These are phyloP conservation scores for Pleurotus ostreatus DNA, from an alignment of 768 basidiomycete genomes.

Conservation along the genomic window DNA sequence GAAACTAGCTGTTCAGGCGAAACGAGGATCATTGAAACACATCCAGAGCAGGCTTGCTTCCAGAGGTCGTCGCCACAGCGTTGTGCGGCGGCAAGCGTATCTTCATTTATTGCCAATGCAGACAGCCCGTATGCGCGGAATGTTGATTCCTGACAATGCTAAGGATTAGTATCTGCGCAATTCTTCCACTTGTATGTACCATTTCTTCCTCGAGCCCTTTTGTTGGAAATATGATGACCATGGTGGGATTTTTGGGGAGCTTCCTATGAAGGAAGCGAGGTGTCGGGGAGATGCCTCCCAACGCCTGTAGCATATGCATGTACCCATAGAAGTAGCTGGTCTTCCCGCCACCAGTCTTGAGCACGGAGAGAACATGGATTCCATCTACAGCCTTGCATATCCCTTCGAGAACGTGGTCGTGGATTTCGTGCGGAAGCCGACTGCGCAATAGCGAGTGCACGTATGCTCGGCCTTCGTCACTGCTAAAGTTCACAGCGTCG, in stretches of 20 bases:
- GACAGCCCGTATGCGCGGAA: constrained; percentile 13
- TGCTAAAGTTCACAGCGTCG: too few species aligned
- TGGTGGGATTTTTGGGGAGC: constrained; percentile 13
- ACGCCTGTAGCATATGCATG: neutral
- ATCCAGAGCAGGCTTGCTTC: constrained; percentile 9
- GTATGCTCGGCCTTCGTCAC: neutral
- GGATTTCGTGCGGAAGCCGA: constrained; percentile 1
- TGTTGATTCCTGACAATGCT: neutral
- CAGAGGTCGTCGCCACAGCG: constrained; percentile 11
- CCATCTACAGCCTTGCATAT: constrained; percentile 12
- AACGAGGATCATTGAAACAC: constrained; percentile 14
- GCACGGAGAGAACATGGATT: constrained; percentile 7
- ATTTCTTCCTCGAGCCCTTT: constrained; percentile 20
- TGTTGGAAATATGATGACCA: constrained; percentile 20
- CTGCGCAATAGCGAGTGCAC: neutral
- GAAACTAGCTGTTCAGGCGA: constrained; percentile 20
- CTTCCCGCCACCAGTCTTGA: constrained; percentile 1
- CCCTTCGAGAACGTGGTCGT: constrained; percentile 17
- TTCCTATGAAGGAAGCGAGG: neutral
- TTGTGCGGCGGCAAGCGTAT: constrained; percentile 11
- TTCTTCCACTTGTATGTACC: constrained; percentile 11
- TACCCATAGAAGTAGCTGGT: constrained; percentile 3
- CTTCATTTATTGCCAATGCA: constrained; percentile 17
- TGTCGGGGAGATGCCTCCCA: neutral
- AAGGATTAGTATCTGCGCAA: too few species aligned